Conservation (phyloP, 164 flowering plant genomes). For the Chimonanthus praecox region DNA sequence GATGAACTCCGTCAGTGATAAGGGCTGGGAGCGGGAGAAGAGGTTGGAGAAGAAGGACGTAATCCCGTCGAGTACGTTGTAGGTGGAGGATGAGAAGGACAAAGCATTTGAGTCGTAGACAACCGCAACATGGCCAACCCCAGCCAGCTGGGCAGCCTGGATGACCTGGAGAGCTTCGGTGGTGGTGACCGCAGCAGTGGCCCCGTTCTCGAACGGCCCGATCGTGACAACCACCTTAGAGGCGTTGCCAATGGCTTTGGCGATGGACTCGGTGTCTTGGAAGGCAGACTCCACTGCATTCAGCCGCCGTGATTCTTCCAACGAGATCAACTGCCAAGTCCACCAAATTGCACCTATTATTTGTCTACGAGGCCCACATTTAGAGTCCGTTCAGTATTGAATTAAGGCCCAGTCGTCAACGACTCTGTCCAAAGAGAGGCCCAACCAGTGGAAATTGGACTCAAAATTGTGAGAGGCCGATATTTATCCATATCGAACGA, state of each 20-base stretch:
- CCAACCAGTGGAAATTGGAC: no score
- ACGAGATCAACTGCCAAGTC: constrained; percentile 57
- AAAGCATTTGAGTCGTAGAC: constrained; percentile 42
- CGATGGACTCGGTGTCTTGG: constrained; percentile 59
- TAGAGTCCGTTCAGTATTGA: no score
- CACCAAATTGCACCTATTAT: no score
- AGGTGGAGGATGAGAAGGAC: constrained; percentile 29
- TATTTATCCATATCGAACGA: no score
- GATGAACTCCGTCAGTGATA: constrained; percentile 55
- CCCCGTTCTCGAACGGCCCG: constrained; percentile 72
- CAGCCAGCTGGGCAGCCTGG: constrained; percentile 73
- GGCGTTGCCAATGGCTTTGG: constrained; percentile 93
- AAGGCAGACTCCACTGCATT: constrained; percentile 77
- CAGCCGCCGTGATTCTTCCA: constrained; percentile 62
- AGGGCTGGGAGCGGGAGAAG: constrained; percentile 54
- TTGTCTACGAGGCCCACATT: no score
- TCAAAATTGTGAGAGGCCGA: no score
- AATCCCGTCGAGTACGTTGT: constrained; percentile 74
- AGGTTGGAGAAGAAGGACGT: constrained; percentile 72
- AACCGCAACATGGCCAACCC: constrained; percentile 74
- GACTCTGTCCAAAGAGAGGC: no score
- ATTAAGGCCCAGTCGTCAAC: no score
- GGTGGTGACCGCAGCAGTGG: constrained; percentile 44
- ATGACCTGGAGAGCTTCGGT: constrained; percentile 68
- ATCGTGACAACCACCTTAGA: constrained; percentile 87